Evolutionary conservation across 768 basidiomycete species (phyloP), one percentile per base, ranked within the genome.

Genomic region (Hericium coralloides): DNA sequence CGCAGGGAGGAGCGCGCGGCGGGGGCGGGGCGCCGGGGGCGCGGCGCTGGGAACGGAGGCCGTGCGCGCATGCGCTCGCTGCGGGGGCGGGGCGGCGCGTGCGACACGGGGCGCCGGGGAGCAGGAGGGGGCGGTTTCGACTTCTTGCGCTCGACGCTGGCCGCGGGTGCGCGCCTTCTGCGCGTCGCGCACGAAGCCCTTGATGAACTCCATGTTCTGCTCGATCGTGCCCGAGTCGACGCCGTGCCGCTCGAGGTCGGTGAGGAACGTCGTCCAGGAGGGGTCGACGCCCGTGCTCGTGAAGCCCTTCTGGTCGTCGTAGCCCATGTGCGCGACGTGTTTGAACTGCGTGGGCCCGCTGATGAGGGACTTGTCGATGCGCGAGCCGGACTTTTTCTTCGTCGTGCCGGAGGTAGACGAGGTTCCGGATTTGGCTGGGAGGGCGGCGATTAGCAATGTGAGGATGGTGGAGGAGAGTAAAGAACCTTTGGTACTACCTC

Each of bases 311-410:
- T 95, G 84, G 0, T 80, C 69, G 64, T 97, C 90, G 69, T 87
- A 97, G 12, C 94, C 95, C 89, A 99, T 95, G 67, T 98, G 95
- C 0, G 89, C 92, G 47, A 97, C 79, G 66, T 98, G 95, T 56
- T 82, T 79, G 74, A 98, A 98, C 1, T 74, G 69, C 4, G 83
- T 80, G 2, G 94, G 95, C 0, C 77, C 87, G 12, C 92, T 94
- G 51, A 98, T 98, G 77, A 87, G 81, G 1, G 91, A 88, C 70
- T 97, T 98, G 74, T 95, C 88, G 57, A 98, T 89, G 69, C 84
- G 88, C 49, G 90, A 87, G 7, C 73, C 67, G 2, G 70, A 61
- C 56, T 79, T 82, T 71, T 83, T 85, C 67, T 79, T 79, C 73
- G 83, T 83, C 53, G 77, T 75, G 8, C 70, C 52, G 0, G 76